A percentile compares a stretch with the other conserved stretches of the same genome.
These are phyloP conservation scores for Tuber indicum DNA, from an alignment of 495 filamentous ascomycete species.

Conservation along the genomic window DNA sequence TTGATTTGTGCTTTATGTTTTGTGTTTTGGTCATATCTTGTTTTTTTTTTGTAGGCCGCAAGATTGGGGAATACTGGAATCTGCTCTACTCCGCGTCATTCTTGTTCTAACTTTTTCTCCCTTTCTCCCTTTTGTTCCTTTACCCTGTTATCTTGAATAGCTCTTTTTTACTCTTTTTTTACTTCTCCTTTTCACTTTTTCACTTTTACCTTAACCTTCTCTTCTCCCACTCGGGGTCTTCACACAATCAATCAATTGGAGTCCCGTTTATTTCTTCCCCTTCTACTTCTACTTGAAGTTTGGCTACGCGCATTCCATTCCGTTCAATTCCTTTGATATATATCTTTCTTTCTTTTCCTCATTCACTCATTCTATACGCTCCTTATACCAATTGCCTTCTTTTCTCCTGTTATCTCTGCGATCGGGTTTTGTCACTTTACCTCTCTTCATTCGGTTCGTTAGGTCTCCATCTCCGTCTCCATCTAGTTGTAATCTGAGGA, in stretches of 20 bases:
- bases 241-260: background rate
- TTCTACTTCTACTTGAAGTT: background rate
- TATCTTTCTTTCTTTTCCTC: conserved; percentile 8
- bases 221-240: conserved; percentile 12
- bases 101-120: conserved; percentile 27
- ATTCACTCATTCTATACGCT: conserved; percentile 6
- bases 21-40: conserved; percentile 26
- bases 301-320: conserved; percentile 8
- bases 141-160: conserved; percentile 30
- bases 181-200: conserved; percentile 7
- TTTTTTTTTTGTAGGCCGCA: conserved; percentile 29
- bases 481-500: conserved; percentile 14
- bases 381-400: conserved; percentile 33
- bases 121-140: conserved; percentile 11
- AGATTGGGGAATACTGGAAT: conserved; percentile 42
- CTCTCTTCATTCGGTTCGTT: conserved; percentile 3
- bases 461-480: conserved; percentile 1
- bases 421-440: conserved; percentile 19
- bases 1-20: conserved; percentile 43
- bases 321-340: conserved; percentile 23
- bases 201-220: conserved; percentile 16
- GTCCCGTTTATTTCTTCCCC: background rate
- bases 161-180: conserved; percentile 18
- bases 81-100: conserved; percentile 15
- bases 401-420: conserved; percentile 30